Percentiles rank a stretch among this genome's conserved stretches.
Evolutionary conservation across 2,329 filamentous ascomycete genomes (phyloP).

Genomic region (Alternaria ventricosa): DNA sequence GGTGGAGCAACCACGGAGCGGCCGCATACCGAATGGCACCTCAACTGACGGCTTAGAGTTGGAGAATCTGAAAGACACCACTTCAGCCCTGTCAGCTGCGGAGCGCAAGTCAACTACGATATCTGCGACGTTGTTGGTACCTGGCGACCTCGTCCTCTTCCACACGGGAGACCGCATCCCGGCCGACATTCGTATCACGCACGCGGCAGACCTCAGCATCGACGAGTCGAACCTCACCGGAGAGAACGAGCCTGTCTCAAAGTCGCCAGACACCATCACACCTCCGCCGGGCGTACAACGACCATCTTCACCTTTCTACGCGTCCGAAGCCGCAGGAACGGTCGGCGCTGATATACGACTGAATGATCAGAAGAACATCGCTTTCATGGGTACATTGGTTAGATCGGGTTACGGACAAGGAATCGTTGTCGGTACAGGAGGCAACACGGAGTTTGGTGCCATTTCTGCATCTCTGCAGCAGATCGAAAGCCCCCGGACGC

Average conservation of each 20-base stretch:
- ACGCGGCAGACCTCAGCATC: slow-evolving; percentile 86
- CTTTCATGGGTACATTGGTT: slow-evolving; percentile 97
- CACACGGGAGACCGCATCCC: slow-evolving; percentile 96
- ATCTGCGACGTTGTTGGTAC: slow-evolving; percentile 84
- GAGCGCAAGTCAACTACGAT: slow-evolving; percentile 83
- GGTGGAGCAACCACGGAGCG: slow-evolving; percentile 28
- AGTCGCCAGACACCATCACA: slow-evolving; percentile 70
- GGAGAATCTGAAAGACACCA: slow-evolving; percentile 59
- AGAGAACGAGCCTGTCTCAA: slow-evolving; percentile 90
- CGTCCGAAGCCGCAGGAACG: slow-evolving; percentile 63
- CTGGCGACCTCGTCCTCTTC: slow-evolving; percentile 91
- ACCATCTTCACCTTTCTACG: slow-evolving; percentile 63
- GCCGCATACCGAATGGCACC: slow-evolving; percentile 27
- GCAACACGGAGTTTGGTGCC: slow-evolving; percentile 91
- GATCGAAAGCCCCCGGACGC: slow-evolving; percentile 93
- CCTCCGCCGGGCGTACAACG: slow-evolving; percentile 50
- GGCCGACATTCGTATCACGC: slow-evolving; percentile 92
- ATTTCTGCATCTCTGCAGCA: slow-evolving; percentile 94
- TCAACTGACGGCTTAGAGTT: slow-evolving; percentile 52
- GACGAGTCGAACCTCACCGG: slow-evolving; percentile 97
- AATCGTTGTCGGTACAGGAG: slow-evolving; percentile 95
- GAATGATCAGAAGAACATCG: slow-evolving; percentile 85
- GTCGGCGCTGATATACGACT: slow-evolving; percentile 70
- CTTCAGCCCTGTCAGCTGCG: slow-evolving; percentile 67
- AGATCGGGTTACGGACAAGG: slow-evolving; percentile 95